phyloP scores from a whole-genome alignment of 805 yeast genomes.

The Torulaspora indica region DNA sequence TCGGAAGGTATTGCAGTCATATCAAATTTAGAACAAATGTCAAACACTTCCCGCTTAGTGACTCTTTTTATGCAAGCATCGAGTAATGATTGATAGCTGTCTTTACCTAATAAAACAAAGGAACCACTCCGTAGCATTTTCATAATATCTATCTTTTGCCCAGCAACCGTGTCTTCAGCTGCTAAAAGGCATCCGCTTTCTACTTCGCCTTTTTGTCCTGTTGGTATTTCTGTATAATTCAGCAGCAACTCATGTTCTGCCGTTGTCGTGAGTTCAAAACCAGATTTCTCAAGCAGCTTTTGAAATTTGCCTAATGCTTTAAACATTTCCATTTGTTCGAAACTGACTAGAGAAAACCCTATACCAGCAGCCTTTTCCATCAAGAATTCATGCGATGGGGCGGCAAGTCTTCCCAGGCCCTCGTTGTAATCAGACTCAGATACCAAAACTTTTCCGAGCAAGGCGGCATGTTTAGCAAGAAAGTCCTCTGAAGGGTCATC shows the following conservation, averaged over 20 bases:
- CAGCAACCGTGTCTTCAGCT: slow-evolving; percentile 1
- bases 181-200: slow-evolving; percentile 9
- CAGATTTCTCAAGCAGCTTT: not conserved
- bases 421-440: slow-evolving; percentile 1
- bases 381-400: slow-evolving; percentile 6
- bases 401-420: not conserved
- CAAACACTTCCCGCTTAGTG: slow-evolving; percentile 20
- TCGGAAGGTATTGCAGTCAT: slow-evolving; percentile 24
- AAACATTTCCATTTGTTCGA: slow-evolving; percentile 24
- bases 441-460: slow-evolving; percentile 6
- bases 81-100: slow-evolving; percentile 9
- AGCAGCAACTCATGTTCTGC: slow-evolving; percentile 5
- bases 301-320: slow-evolving; percentile 9
- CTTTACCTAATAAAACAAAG: slow-evolving; percentile 11
- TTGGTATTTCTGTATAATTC: slow-evolving; percentile 12
- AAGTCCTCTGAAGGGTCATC: slow-evolving; percentile 9
- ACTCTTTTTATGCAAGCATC: slow-evolving; percentile 9
- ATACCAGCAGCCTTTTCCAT: slow-evolving; percentile 4
- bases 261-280: not conserved
- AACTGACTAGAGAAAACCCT: slow-evolving; percentile 4
- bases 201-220: slow-evolving; percentile 9
- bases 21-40: slow-evolving; percentile 20
- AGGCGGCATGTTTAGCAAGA: slow-evolving; percentile 6
- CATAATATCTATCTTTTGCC: not conserved
- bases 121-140: slow-evolving; percentile 4